Evolutionary conservation across 495 filamentous ascomycete species (phyloP), one percentile per base, ranked within the genome.

Genomic region (Evernia prunastri): DNA sequence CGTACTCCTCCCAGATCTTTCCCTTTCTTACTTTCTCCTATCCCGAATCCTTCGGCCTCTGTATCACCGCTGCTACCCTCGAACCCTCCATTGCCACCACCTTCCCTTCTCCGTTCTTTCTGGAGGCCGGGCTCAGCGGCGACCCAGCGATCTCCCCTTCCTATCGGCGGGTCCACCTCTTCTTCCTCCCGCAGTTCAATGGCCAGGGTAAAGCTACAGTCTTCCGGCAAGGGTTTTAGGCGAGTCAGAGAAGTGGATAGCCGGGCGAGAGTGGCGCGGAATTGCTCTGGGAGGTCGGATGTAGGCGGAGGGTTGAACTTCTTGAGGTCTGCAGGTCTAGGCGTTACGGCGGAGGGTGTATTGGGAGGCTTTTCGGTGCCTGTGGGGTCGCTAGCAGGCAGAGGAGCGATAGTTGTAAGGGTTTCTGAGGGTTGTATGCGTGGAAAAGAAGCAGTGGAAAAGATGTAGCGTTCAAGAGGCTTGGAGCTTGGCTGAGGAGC

Each of bases 151-250:
- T 81, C 78, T 66, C 79, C 77, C 63, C 71, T 84, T 47, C 86
- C 86, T 66, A 91, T 85, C n/a, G 92, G 94, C 27, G 88, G 83
- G 45, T 86, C 79, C 4, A 83, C 82, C 45, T 88, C 84, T 58
- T 88, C 86, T 56, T 89, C 85, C 58, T 90, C 86, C 42, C 85
- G 82, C 65, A 96, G 77, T 75, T 97, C 94, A 35, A 96, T 86
- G 39, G 87, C 90, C 33, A 97, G 78, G 18, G 90, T 96, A 70
- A 90, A 97, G 23, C 88, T 89, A 74, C 92, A 95, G 64, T 87
- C 82, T 27, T 81, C 76, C 0, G 91, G 90, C 64, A 96, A 69
- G 4, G 86, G 80, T 3, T 71, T 78, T 67, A 96, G 76, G 35
- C 77, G 79, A 53, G 86, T 81, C 66, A 85, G 85, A 29, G 82